Evolutionary conservation across 2,329 filamentous ascomycete species (phyloP), one percentile per base, ranked within the genome.

Genomic region (Xylaria sp.): DNA sequence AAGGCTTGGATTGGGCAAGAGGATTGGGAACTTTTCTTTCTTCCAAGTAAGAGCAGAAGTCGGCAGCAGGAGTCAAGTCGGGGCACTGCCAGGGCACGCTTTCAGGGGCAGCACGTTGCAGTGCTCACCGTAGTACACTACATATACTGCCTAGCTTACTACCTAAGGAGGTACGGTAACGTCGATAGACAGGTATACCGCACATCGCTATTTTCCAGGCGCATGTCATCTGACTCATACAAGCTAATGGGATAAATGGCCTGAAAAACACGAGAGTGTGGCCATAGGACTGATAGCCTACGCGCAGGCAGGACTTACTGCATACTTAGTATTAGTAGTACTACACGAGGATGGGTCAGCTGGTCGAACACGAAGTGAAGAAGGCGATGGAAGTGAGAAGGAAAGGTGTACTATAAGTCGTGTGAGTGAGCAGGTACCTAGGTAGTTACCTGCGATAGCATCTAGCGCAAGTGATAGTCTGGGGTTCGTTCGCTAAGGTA

Each of bases 221-320:
- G 13, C 31, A 52, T 48, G 28, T 58, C 51, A 41, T 37, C 63
- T 65, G 54, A 41, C 46, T 44, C 20, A 23, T 18, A 6, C 10
- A 23, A n/a, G 15, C n/a, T 25, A 7, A 13, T 15, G 20, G 20
- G 25, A 37, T 34, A 25, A 3, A 23, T 56, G 18, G 39, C 13
- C 23, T 18, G 54, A 28, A 39, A 52, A 59, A 65, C 44, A 57
- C 63, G 63, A 65, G 55, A 20, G 54, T 18, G 34, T 25, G 34
- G 31, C 54, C 34, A 41, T 9, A 56, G 13, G 18, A 52, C 50
- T 18, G 25, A 15, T 23, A 25, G 8, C 10, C n/a, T 52, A 52
- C 34, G 7, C 28, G 28, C 13, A 52, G 37, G 39, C 13, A 41
- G 39, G 39, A 41, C 39, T 46, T n/a, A 18, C 13, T 18, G 41